Conservation (phyloP, 495 filamentous ascomycete species). For the Penicillium cinerascens region DNA sequence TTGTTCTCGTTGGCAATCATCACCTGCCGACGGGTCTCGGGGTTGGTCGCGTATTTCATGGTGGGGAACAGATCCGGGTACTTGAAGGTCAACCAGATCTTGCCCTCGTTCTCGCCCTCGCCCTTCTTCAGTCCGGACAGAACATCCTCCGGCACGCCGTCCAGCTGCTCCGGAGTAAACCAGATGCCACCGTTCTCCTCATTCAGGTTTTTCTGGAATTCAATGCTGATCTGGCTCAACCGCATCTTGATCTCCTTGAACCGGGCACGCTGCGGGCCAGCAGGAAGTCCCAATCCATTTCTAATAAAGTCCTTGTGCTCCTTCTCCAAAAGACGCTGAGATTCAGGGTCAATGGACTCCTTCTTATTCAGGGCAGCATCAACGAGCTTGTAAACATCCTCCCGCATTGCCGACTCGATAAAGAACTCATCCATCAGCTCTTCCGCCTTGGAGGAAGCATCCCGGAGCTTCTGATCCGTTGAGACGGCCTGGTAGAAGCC, state of each 20-base stretch:
- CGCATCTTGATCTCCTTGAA: slow-evolving; percentile 75
- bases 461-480: slow-evolving; percentile 61
- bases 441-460: slow-evolving; percentile 66
- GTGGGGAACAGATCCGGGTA: slow-evolving; percentile 67
- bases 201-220: slow-evolving; percentile 67
- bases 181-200: slow-evolving; percentile 66
- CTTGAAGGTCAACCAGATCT: slow-evolving; percentile 64
- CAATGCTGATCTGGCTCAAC: slow-evolving; percentile 60
- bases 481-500: slow-evolving; percentile 81
- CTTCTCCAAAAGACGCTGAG: slow-evolving; percentile 62
- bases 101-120: slow-evolving; percentile 63
- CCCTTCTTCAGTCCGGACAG: slow-evolving; percentile 65
- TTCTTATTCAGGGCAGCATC: slow-evolving; percentile 58
- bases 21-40: slow-evolving; percentile 54
- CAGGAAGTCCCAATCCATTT: slow-evolving; percentile 60
- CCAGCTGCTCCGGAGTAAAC: slow-evolving; percentile 59
- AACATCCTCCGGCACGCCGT: slow-evolving; percentile 63
- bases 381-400: slow-evolving; percentile 62
- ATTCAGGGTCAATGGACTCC: slow-evolving; percentile 61
- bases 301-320: slow-evolving; percentile 63
- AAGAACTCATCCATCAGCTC: slow-evolving; percentile 64
- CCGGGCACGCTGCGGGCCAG: slow-evolving; percentile 57
- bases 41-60: slow-evolving; percentile 58
- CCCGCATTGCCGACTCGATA: slow-evolving; percentile 64
- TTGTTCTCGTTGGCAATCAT: slow-evolving; percentile 70